A percentile compares a stretch with the other conserved stretches of the same genome.
These are phyloP conservation scores for Boletus sensibilis DNA, from an alignment of 768 basidiomycete species.

Conservation along the genomic window DNA sequence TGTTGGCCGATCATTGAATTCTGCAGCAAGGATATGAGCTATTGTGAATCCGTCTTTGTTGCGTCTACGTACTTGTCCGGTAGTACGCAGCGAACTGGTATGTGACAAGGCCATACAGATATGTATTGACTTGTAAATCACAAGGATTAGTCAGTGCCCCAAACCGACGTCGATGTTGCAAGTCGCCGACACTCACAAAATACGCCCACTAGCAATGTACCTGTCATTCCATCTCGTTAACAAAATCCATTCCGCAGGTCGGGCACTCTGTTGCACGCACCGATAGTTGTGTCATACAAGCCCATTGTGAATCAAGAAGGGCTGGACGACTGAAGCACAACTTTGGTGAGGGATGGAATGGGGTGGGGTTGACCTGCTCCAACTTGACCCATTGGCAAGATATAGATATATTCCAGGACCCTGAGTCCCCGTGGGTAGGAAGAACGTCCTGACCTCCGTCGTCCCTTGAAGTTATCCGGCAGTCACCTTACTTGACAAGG, in stretches of 20 bases:
- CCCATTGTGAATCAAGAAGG: neutral
- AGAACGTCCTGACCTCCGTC: neutral
- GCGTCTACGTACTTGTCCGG: slow-evolving; percentile 15
- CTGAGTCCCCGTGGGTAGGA: neutral
- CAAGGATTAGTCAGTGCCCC: neutral
- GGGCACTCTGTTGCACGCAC: neutral
- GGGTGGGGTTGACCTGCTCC: no score
- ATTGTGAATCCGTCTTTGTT: neutral
- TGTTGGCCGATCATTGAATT: slow-evolving; percentile 12
- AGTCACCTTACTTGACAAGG: no score
- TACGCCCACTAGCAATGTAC: neutral
- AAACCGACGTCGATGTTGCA: neutral
- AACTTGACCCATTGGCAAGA: neutral
- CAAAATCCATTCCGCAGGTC: neutral
- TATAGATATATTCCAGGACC: neutral
- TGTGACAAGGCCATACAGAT: slow-evolving; percentile 42
- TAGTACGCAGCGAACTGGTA: slow-evolving; percentile 43
- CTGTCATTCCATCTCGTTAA: neutral
- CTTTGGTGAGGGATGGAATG: neutral
- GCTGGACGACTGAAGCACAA: neutral
- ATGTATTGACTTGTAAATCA: slow-evolving; percentile 25
- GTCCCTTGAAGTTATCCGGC: neutral
- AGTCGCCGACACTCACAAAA: neutral
- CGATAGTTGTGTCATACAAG: neutral
- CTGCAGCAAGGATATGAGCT: neutral